These are phyloP conservation scores for Tuber melanosporum DNA, from an alignment of 495 filamentous ascomycete species.

Conservation along the genomic window DNA sequence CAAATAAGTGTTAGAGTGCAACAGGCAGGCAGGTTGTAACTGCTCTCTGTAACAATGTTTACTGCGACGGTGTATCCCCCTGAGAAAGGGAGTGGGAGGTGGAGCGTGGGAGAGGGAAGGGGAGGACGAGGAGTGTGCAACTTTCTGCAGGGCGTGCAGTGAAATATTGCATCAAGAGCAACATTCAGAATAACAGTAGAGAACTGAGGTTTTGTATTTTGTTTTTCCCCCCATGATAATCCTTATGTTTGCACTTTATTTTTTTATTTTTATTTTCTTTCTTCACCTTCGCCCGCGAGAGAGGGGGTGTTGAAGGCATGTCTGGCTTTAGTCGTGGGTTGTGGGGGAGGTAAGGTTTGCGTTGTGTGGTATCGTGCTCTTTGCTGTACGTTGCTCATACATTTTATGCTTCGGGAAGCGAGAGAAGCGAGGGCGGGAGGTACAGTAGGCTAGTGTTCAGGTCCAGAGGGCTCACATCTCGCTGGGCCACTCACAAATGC, in stretches of 20 bases:
- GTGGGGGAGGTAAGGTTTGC: neutral
- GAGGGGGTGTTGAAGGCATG: neutral
- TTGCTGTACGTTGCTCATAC: neutral
- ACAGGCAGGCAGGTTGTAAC: neutral
- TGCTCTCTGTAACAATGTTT: neutral
- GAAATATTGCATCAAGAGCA: slow-evolving; percentile 1
- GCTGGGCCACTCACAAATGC: neutral
- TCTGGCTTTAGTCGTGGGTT: neutral
- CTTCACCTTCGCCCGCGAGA: neutral
- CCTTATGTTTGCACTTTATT: neutral
- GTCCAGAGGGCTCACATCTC: neutral
- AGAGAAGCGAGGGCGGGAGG: neutral
- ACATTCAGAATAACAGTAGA: neutral
- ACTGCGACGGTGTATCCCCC: neutral
- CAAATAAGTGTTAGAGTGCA: neutral
- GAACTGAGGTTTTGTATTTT: slow-evolving; percentile 1
- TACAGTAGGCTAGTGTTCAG: neutral
- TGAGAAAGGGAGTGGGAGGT: neutral
- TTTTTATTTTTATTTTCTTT: neutral
- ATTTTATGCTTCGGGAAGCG: slow-evolving; percentile 1
- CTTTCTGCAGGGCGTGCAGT: slow-evolving; percentile 5
- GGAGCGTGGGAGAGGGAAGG: neutral
- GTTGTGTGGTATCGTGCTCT: neutral
- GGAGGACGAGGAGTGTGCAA: neutral
- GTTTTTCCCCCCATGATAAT: neutral